phyloP scores from a whole-genome alignment of 2,329 filamentous ascomycete genomes.

The Helotiales sp. region DNA sequence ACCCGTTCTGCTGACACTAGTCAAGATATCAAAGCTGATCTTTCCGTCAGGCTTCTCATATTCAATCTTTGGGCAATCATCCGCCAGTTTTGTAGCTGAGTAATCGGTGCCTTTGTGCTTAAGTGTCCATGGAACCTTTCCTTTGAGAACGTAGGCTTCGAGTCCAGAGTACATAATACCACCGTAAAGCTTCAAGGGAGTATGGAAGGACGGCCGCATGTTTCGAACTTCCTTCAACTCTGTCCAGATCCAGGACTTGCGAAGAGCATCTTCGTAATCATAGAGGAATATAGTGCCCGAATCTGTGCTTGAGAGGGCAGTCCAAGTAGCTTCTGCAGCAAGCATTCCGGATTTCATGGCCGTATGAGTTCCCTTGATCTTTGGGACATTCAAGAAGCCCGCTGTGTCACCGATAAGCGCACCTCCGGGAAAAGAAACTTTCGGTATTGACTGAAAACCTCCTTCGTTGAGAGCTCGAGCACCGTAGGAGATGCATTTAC shows the following conservation, averaged over 20 bases:
- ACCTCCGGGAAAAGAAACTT: conserved; percentile 93
- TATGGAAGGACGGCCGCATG: conserved; percentile 94
- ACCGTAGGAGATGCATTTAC: conserved; percentile 96
- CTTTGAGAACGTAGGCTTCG: conserved; percentile 84
- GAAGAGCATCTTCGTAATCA: conserved; percentile 88
- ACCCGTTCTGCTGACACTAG: conserved; percentile 89
- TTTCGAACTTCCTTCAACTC: conserved; percentile 95
- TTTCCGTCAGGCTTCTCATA: conserved; percentile 96
- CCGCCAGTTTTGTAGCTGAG: conserved; percentile 75
- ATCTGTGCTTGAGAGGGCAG: conserved; percentile 62
- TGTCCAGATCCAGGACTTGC: conserved; percentile 86
- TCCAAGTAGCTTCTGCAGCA: conserved; percentile 86
- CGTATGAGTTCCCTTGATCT: conserved; percentile 97
- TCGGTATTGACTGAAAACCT: conserved; percentile 96
- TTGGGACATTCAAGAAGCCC: conserved; percentile 95
- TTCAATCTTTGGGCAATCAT: conserved; percentile 82
- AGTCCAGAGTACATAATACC: conserved; percentile 91
- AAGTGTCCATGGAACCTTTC: conserved; percentile 87
- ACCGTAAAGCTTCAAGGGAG: conserved; percentile 81
- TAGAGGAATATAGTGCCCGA: conserved; percentile 83
- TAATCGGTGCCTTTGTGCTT: conserved; percentile 80
- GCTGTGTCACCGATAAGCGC: conserved; percentile 95
- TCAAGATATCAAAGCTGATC: conserved; percentile 94
- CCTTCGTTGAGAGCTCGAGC: conserved; percentile 91
- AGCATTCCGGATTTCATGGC: conserved; percentile 98